A percentile compares a stretch with the other conserved stretches of the same genome.
These are phyloP conservation scores for Mortierella sp. DNA, from an alignment of 371 early-diverging fungal genomes.

Conservation along the genomic window DNA sequence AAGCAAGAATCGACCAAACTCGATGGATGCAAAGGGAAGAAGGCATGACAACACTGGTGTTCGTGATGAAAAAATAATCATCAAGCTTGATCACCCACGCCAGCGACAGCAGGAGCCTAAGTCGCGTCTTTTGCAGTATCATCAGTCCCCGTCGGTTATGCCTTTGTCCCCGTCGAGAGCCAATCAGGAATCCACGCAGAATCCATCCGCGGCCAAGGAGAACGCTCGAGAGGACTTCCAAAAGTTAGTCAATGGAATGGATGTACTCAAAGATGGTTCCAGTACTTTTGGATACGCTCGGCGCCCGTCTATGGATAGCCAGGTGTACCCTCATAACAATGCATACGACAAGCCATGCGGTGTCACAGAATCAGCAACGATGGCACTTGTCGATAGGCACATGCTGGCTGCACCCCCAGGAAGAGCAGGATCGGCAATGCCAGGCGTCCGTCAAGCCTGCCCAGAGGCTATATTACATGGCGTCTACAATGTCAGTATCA, in stretches of 20 bases:
- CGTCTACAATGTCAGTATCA: slow-evolving; percentile 6
- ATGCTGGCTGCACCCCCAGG: neutral
- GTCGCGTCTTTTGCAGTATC: neutral
- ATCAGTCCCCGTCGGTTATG: neutral
- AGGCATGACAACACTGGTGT: neutral
- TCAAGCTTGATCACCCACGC: slow-evolving; percentile 19
- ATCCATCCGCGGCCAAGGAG: neutral
- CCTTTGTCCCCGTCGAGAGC: neutral
- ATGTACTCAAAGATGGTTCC: slow-evolving; percentile 3
- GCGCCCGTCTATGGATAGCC: slow-evolving; percentile 27
- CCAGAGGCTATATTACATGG: neutral
- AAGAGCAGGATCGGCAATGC: neutral
- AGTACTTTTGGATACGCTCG: slow-evolving; percentile 40
- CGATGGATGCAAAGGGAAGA: slow-evolving; percentile 25
- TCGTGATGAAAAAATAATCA: slow-evolving; percentile 14
- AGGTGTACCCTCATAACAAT: too few relatives aligned
- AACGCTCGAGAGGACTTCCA: neutral
- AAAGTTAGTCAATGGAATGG: neutral
- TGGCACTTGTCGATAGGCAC: neutral
- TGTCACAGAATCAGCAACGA: neutral
- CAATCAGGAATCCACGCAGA: neutral
- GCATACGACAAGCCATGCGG: neutral
- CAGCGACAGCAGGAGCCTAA: neutral
- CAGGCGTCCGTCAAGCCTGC: neutral
- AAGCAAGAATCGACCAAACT: slow-evolving; percentile 29